Base-by-base conservation (phyloP, 768 basidiomycete genomes). In the Xerocomus potaroensis region DNA sequence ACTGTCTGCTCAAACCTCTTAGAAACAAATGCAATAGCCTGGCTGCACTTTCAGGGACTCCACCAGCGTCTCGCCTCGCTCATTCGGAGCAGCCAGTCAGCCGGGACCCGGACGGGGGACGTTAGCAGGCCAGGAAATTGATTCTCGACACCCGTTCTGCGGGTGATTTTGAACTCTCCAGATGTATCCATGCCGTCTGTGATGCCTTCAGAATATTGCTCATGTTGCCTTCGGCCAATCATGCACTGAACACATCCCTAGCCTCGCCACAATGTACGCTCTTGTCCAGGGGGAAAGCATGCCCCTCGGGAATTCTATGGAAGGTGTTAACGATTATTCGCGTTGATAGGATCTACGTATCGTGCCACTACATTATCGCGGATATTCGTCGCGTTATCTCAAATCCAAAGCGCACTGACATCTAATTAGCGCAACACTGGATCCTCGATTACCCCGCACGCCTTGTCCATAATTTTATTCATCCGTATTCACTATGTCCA, bases 151-250 rank as follows among this genome's bases (percentile, higher is more conserved):
- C 63, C 35, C 54, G 62, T 18, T 63, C 58, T 30, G 47, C 61
- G 39, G 68, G 68, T 26, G 68, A 63, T 18, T 55, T 72, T 30
- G 72, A 77, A 43, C 64, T 79, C 26, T 72, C 78, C 8, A 69
- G 69, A 30, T 71, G 65, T 23, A 70, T 81, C 8, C 70, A 79
- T 56, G 76, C 75, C 12, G 70, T 83, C 14, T 68, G 77, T 16
- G 77, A 77, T 50, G 73, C 74, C 41, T 84, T 80, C 62, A 70
- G 40, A 77, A 79, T 45, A 58, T 82, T 35, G 65, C 76, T 3
- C 54, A 73, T 29, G 73, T 70, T 24, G 68, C 69, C 9, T 62
- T 57, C 16, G 61, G 51, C 45, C 46, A 37, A 21, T 30, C 36
- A 45, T 45, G 41, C 32, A 27, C 21, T 33, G 54, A 53, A 39